Conservation (phyloP, 768 basidiomycete genomes). For the Suillus subluteus region DNA sequence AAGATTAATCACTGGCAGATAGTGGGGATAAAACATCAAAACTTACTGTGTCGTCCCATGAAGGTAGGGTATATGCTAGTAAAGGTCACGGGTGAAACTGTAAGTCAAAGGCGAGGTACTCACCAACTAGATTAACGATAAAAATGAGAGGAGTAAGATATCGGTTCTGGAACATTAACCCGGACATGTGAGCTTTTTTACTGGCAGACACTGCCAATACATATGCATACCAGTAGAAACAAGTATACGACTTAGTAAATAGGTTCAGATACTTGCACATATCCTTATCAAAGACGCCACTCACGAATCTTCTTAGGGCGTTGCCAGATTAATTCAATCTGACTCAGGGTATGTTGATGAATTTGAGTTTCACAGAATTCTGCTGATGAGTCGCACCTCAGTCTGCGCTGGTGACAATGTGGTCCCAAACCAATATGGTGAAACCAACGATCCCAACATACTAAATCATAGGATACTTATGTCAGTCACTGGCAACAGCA, state of each 20-base stretch:
- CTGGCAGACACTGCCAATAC: not conserved
- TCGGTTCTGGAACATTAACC: conserved; percentile 49
- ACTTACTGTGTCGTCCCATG: conserved; percentile 15
- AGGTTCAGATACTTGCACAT: conserved; percentile 36
- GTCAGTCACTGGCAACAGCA: not conserved
- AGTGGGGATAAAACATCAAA: not conserved
- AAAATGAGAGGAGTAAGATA: conserved; percentile 68
- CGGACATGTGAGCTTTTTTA: not conserved
- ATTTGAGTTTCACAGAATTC: not conserved
- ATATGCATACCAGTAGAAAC: conserved; percentile 36
- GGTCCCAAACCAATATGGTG: conserved; percentile 49
- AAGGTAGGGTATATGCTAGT: conserved; percentile 21
- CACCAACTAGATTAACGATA: conserved; percentile 53
- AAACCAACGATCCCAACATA: conserved; percentile 54
- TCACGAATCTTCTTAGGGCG: conserved; percentile 29
- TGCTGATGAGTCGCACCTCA: conserved; percentile 26
- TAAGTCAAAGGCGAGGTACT: conserved; percentile 7
- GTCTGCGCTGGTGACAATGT: conserved; percentile 35
- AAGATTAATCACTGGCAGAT: conserved; percentile 5
- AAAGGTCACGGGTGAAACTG: not conserved
- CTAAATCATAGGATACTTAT: conserved; percentile 27
- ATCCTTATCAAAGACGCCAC: conserved; percentile 39
- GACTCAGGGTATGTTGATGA: not conserved
- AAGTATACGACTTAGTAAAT: conserved; percentile 34
- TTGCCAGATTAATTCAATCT: conserved; percentile 39